Evolutionary conservation across 495 filamentous ascomycete species (phyloP), one percentile per base, ranked within the genome.

Genomic region (Hypomontagnella submonticulosa): DNA sequence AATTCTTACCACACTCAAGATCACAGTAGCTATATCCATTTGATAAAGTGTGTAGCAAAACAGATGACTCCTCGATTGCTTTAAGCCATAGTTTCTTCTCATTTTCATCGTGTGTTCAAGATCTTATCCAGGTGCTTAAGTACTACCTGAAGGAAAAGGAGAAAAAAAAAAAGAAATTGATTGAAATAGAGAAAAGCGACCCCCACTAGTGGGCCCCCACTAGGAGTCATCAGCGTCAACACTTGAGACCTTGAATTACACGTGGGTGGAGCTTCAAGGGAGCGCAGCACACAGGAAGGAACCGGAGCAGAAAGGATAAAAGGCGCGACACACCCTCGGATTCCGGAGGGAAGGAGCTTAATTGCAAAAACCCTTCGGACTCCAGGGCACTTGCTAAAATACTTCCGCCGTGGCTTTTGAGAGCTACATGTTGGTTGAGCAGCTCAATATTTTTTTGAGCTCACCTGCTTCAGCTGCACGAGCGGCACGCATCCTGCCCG

Each of bases 241-340:
- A 60, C 19, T 50, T 48, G 43, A 53, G 54, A 60, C 40, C 27
- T 48, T 20, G 1, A 47, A 36, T 50, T 47, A 64, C 66, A 63
- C 60, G 54, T 64, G 60, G 55, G 66, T 69, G 66, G 66, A 63
- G 54, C 66, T 38, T 44, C 11, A 16, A 16, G 7, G 47, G 33
- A 38, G 34, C 27, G 56, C 36, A 42, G n/a, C 19, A 56, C 47
- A 38, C 55, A 49, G 48, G 54, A 42, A 60, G 42, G 59, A 63
- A 52, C 47, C 55, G 54, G 60, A 27, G 43, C 41, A 42, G 55
- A 60, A 60, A 69, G 50, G 60, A 69, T 69, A 69, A 69, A 67
- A 69, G 57, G 66, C 48, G 60, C 55, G 54, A 60, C 43, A 54
- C 66, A 56, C 55, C 66, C 66, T 63, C 66, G 64, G 54, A 23